A percentile compares a stretch with the other conserved stretches of the same genome.
Conservation (phyloP, 495 filamentous ascomycete genomes). For the Penicillium soppii region DNA sequence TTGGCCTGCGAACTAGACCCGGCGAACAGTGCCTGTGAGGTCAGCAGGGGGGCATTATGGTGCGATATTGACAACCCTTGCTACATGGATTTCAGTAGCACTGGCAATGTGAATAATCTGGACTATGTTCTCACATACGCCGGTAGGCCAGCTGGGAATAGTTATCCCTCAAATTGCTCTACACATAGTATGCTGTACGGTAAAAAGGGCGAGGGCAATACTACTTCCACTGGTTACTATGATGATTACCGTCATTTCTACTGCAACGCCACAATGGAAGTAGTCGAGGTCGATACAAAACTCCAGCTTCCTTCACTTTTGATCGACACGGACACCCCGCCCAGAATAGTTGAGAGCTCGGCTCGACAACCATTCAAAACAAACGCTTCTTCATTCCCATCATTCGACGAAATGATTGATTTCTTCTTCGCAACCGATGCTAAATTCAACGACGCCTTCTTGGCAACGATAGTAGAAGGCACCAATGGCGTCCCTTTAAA, state of each 20-base stretch:
- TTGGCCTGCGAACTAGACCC: background rate
- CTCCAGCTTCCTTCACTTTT: background rate
- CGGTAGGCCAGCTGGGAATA: background rate
- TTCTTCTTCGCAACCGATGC: background rate
- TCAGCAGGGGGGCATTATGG: background rate
- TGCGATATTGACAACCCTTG: background rate
- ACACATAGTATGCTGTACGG: background rate
- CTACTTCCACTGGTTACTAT: background rate
- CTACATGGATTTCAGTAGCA: background rate
- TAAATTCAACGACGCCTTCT: background rate
- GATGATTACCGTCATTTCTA: background rate
- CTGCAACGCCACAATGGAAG: conserved; percentile 2
- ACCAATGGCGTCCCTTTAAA: background rate
- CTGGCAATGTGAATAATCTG: background rate
- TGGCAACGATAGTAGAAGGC: background rate
- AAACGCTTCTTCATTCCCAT: background rate
- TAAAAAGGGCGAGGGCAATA: background rate
- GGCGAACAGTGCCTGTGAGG: background rate
- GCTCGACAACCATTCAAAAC: background rate
- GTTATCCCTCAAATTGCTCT: background rate
- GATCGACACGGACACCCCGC: background rate
- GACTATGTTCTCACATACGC: background rate
- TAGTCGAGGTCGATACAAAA: background rate
- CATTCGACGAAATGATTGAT: background rate
- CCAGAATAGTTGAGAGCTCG: background rate